These are phyloP conservation scores for Nepenthes mirabilis DNA, from an alignment of 148 eudicot genomes.

Conservation along the genomic window DNA sequence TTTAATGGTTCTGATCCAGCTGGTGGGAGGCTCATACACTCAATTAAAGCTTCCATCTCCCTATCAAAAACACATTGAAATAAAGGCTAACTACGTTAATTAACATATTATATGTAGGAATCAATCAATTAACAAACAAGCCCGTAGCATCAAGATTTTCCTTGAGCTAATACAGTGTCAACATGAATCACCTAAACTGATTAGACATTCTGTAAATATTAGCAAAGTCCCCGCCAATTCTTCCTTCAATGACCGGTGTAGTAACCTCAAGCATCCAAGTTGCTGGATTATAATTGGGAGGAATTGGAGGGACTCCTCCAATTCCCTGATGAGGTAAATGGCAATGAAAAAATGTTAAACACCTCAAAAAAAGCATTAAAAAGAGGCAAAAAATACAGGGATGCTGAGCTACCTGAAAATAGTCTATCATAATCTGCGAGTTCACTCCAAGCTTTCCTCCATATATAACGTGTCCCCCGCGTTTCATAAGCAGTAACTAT, in stretches of 20 bases:
- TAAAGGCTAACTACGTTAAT: not conserved
- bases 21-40: conserved; percentile 39
- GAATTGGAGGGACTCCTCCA: conserved; percentile 53
- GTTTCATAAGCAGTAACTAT: conserved; percentile 85
- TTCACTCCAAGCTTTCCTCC: conserved; percentile 79
- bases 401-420: conserved; percentile 47
- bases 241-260: conserved; percentile 61
- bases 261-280: conserved; percentile 98
- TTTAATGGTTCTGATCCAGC: conserved; percentile 40
- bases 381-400: not conserved
- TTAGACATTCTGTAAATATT: conserved; percentile 45
- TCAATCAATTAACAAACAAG: not conserved
- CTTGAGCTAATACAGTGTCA: not conserved
- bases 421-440: conserved; percentile 51
- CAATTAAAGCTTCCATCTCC: conserved; percentile 56
- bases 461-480: conserved; percentile 83
- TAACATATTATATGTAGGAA: too few species aligned
- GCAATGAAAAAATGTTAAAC: not conserved
- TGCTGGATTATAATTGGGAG: conserved; percentile 75
- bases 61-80: conserved; percentile 13
- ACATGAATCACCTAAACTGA: conserved; percentile 47
- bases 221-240: conserved; percentile 58
- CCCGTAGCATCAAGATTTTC: not conserved
- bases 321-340: conserved; percentile 28
- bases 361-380: not conserved